A percentile compares a stretch with the other conserved stretches of the same genome.
Conservation (phyloP, 805 yeast genomes). For the Saccharomycopsis vini region DNA sequence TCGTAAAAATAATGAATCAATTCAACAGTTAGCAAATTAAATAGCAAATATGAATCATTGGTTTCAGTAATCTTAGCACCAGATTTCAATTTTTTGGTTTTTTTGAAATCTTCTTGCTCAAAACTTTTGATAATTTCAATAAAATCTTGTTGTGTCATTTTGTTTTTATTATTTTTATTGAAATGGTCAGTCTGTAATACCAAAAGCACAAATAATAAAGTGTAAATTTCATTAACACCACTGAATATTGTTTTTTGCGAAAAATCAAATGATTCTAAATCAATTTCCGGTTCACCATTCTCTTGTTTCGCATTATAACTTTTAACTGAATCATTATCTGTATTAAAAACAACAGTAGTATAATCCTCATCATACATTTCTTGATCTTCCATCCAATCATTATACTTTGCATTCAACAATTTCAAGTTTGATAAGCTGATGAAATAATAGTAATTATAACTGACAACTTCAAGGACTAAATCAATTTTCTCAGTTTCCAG, state of each 20-base stretch:
- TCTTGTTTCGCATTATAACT: neutral
- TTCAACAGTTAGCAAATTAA: constrained; percentile 30
- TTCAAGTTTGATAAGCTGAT: constrained; percentile 10
- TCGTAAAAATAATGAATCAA: constrained; percentile 53
- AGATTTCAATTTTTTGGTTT: constrained; percentile 2
- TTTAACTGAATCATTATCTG: neutral
- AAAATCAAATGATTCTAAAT: constrained; percentile 24
- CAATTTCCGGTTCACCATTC: neutral
- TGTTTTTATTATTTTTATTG: constrained; percentile 55
- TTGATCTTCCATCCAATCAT: neutral
- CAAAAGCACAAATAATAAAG: constrained; percentile 53
- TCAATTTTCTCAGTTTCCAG: constrained; percentile 73
- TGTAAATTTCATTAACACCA: constrained; percentile 45
- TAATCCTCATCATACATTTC: constrained; percentile 3
- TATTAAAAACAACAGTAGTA: constrained; percentile 1
- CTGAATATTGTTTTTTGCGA: constrained; percentile 14
- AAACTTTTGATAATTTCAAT: constrained; percentile 37
- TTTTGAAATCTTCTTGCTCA: constrained; percentile 21
- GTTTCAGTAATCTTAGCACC: constrained; percentile 9
- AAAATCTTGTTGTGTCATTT: constrained; percentile 59
- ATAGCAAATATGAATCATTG: constrained; percentile 20
- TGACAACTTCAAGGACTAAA: constrained; percentile 50
- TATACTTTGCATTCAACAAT: neutral
- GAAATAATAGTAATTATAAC: constrained; percentile 38
- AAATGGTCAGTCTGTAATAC: constrained; percentile 70